phyloP scores from a whole-genome alignment of 2,329 filamentous ascomycete genomes.

The Botrytis tulipae region DNA sequence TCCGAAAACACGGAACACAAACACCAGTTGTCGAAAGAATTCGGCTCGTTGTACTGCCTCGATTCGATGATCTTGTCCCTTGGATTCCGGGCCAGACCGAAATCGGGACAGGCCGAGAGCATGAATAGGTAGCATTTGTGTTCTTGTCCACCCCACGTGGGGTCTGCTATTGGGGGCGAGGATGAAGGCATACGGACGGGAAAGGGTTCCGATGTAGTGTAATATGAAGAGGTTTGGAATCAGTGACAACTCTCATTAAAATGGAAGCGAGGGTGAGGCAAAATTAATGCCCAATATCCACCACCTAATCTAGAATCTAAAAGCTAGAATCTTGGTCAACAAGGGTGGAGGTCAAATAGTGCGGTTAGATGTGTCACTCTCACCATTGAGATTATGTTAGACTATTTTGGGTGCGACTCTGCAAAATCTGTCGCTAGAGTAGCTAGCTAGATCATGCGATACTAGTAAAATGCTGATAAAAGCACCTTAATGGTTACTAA shows the following conservation, averaged over 20 bases:
- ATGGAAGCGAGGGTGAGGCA: not conserved
- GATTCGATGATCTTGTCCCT: slow-evolving; percentile 1
- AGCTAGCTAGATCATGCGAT: not conserved
- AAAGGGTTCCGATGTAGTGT: not conserved
- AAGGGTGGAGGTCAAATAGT: not conserved
- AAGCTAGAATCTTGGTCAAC: not conserved
- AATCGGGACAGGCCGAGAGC: not conserved
- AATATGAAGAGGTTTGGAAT: not conserved
- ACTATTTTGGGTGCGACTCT: not conserved
- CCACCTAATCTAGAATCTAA: not conserved
- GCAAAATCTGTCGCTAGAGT: not conserved
- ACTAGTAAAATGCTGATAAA: not conserved
- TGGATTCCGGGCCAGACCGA: slow-evolving; percentile 1
- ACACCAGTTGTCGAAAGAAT: not conserved
- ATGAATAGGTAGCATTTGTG: slow-evolving; percentile 3
- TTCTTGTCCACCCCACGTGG: slow-evolving; percentile 12
- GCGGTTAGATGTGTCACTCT: not conserved
- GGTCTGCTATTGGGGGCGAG: not conserved
- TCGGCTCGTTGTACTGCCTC: not conserved
- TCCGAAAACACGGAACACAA: not conserved
- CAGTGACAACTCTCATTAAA: not conserved
- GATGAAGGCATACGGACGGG: not conserved
- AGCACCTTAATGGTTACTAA: not conserved
- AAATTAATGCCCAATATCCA: slow-evolving; percentile 1
- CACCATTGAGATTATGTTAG: not conserved